Percentiles rank a stretch among this genome's conserved stretches.
These are phyloP conservation scores for Coemansia sp. DNA, from an alignment of 192 early-diverging fungal species.

Conservation along the genomic window DNA sequence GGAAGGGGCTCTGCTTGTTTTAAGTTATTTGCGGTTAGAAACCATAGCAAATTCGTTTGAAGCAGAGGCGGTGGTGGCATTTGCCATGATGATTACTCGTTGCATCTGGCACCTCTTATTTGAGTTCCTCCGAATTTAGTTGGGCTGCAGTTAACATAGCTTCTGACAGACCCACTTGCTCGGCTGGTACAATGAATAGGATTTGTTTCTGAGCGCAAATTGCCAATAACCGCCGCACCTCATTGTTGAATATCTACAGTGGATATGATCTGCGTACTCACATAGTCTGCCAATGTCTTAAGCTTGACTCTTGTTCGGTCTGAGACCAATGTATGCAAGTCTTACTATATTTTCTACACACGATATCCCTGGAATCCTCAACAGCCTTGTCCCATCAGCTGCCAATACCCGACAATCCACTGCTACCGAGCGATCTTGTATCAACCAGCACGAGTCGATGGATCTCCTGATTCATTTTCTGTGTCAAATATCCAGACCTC, in stretches of 20 bases:
- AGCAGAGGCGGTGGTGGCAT: neutral
- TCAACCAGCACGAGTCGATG: too few relatives aligned
- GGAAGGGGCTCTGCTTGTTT: neutral
- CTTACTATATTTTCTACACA: too few relatives aligned
- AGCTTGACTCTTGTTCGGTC: too few relatives aligned
- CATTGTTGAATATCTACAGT: neutral
- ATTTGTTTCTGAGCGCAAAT: slow-evolving; percentile 37
- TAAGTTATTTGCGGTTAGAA: neutral
- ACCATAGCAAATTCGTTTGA: neutral
- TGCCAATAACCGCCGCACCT: neutral
- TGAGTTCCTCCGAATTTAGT: slow-evolving; percentile 36
- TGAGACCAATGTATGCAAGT: too few relatives aligned
- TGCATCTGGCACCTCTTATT: slow-evolving; percentile 62
- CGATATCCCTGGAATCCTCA: too few relatives aligned
- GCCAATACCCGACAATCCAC: too few relatives aligned
- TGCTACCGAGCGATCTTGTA: too few relatives aligned
- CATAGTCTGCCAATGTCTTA: too few relatives aligned
- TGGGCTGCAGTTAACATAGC: slow-evolving; percentile 4
- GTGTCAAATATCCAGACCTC: neutral
- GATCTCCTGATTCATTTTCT: too few relatives aligned
- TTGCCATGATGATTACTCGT: slow-evolving; percentile 52
- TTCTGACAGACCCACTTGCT: slow-evolving; percentile 7
- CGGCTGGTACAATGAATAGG: slow-evolving; percentile 30
- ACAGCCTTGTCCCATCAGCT: too few relatives aligned
- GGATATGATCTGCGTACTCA: too few relatives aligned